A percentile compares a stretch with the other conserved stretches of the same genome.
These are phyloP conservation scores for Orbilia blumenaviensis DNA, from an alignment of 2,329 filamentous ascomycete genomes.

Conservation along the genomic window DNA sequence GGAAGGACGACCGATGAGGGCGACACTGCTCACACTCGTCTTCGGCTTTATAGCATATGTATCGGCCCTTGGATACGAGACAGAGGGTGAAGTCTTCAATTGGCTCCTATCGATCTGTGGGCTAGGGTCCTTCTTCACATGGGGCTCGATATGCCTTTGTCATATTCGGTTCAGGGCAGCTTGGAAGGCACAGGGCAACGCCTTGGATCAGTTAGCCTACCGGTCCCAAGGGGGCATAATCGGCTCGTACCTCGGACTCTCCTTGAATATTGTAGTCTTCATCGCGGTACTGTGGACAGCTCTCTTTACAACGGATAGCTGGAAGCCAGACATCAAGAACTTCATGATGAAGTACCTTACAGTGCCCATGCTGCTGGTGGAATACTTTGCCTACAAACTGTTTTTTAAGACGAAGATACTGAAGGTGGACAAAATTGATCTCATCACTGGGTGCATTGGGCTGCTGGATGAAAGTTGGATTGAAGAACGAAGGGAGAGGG, in stretches of 20 bases:
- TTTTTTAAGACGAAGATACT: slow-evolving; percentile 52
- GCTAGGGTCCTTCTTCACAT: slow-evolving; percentile 77
- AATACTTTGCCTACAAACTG: slow-evolving; percentile 49
- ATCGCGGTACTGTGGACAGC: slow-evolving; percentile 46
- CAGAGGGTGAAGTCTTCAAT: slow-evolving; percentile 65
- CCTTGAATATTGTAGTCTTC: slow-evolving; percentile 45
- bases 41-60: slow-evolving; percentile 50
- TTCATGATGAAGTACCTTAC: slow-evolving; percentile 53
- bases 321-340: slow-evolving; percentile 51
- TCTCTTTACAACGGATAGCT: slow-evolving; percentile 46
- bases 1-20: slow-evolving; percentile 66
- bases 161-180: slow-evolving; percentile 73
- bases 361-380: slow-evolving; percentile 41
- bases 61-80: slow-evolving; percentile 43
- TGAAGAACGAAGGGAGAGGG: slow-evolving; percentile 44
- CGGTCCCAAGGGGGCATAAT: slow-evolving; percentile 42
- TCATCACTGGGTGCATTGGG: slow-evolving; percentile 45
- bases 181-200: slow-evolving; percentile 70
- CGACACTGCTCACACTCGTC: slow-evolving; percentile 34
- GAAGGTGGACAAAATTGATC: slow-evolving; percentile 39
- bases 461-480: slow-evolving; percentile 49
- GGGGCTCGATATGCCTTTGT: slow-evolving; percentile 73
- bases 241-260: slow-evolving; percentile 43
- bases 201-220: slow-evolving; percentile 62
- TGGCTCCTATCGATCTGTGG: slow-evolving; percentile 77